Conservation (phyloP, 345 rosid species). For the Raphanus raphanistrum region DNA sequence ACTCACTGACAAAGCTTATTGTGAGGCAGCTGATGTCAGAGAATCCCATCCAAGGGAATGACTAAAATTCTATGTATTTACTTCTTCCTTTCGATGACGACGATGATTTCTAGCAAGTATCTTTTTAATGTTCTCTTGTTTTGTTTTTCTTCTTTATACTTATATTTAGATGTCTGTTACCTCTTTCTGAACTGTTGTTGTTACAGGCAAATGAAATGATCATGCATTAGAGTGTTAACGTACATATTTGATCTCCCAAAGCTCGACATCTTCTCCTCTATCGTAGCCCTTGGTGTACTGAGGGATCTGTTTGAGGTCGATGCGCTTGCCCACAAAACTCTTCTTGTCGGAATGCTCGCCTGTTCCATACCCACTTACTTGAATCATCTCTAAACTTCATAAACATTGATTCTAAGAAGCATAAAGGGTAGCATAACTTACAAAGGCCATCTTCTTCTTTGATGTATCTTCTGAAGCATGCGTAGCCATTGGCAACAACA, state of each 20-base stretch:
- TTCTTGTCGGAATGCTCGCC: constrained; percentile 11
- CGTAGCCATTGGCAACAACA: constrained; percentile 80
- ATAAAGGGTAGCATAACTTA: constrained; percentile 2
- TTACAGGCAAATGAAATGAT: neutral
- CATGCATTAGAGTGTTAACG: neutral
- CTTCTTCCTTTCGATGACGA: no score
- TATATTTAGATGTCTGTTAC: no score
- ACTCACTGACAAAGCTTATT: no score
- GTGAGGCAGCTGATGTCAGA: no score
- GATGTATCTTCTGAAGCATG: constrained; percentile 61
- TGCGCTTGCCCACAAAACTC: constrained; percentile 54
- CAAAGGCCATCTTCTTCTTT: constrained; percentile 42
- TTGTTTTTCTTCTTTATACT: no score
- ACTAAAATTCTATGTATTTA: no score
- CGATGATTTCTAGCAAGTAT: no score
- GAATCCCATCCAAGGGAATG: no score
- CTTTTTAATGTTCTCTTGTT: no score
- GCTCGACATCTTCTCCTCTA: constrained; percentile 75
- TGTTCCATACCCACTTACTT: neutral
- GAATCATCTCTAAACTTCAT: neutral
- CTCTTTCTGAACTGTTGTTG: neutral
- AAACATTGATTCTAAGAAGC: neutral
- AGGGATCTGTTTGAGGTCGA: constrained; percentile 58
- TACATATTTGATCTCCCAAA: constrained; percentile 69
- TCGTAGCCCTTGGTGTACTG: constrained; percentile 57